These are phyloP conservation scores for Tieghemostelium lacteum DNA, from an alignment of 78 protist genomes.

Conservation along the genomic window DNA sequence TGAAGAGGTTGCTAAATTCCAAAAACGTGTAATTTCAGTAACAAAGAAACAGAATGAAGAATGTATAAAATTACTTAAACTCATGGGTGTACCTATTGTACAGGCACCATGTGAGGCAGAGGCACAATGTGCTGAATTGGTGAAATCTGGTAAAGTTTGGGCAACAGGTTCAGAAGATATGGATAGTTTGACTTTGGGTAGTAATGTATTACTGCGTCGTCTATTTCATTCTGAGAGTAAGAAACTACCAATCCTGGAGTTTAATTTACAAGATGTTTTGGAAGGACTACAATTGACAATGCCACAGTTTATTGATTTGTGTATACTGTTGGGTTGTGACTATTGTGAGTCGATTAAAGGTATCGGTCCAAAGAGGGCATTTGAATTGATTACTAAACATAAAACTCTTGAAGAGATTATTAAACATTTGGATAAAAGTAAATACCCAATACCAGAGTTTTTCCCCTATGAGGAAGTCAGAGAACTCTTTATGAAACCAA, in stretches of 20 bases:
- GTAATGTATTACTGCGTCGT: conserved; percentile 81
- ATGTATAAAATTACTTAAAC: conserved; percentile 87
- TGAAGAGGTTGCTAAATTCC: conserved; percentile 89
- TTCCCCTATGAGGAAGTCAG: conserved; percentile 87
- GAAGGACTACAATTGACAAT: conserved; percentile 83
- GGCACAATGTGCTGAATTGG: conserved; percentile 98
- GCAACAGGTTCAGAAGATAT: conserved; percentile 98
- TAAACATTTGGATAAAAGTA: conserved; percentile 68
- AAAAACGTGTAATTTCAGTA: conserved; percentile 89
- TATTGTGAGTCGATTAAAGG: conserved; percentile 92
- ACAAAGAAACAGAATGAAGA: conserved; percentile 94
- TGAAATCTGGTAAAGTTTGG: conserved; percentile 83
- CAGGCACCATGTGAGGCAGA: conserved; percentile 99
- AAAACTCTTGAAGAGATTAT: conserved; percentile 85
- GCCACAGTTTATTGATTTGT: conserved; percentile 97
- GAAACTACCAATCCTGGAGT: conserved; percentile 92
- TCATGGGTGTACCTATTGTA: conserved; percentile 98
- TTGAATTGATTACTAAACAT: conserved; percentile 79
- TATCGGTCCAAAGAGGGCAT: conserved; percentile 91
- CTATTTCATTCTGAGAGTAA: conserved; percentile 90
- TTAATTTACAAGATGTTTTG: conserved; percentile 80
- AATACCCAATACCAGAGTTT: conserved; percentile 86
- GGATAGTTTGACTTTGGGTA: conserved; percentile 98
- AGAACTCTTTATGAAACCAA: conserved; percentile 89
- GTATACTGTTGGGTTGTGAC: conserved; percentile 98